Evolutionary conservation across 768 basidiomycete genomes (phyloP).

Genomic region (Rhodosporidiobolus odoratus): DNA sequence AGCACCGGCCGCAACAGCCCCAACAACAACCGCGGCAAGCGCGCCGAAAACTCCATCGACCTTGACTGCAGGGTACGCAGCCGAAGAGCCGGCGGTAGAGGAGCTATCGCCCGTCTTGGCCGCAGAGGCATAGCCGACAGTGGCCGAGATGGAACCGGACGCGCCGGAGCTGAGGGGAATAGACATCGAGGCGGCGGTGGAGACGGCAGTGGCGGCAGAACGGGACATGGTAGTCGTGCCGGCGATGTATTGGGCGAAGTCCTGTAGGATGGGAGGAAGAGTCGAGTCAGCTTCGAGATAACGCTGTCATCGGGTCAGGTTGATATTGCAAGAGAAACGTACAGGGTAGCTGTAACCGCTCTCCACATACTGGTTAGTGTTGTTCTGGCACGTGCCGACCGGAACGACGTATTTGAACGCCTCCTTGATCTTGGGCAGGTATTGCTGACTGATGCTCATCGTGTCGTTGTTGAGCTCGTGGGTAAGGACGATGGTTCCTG

Average conservation of each 20-base stretch:
- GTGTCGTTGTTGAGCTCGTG: slow-evolving; percentile 47
- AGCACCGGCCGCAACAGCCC: not conserved
- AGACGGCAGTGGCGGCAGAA: slow-evolving; percentile 22
- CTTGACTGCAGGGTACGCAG: not conserved
- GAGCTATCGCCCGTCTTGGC: not conserved
- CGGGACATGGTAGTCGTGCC: slow-evolving; percentile 29
- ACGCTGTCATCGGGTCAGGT: not conserved
- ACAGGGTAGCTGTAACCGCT: slow-evolving; percentile 28
- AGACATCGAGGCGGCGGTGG: slow-evolving; percentile 10
- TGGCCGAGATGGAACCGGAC: slow-evolving; percentile 17
- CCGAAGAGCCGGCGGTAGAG: not conserved
- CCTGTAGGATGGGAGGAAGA: not conserved
- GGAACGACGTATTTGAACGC: slow-evolving; percentile 44
- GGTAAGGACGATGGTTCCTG: slow-evolving; percentile 46
- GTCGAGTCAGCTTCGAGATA: not conserved
- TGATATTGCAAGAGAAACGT: not conserved
- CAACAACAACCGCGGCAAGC: not conserved
- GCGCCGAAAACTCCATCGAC: not conserved
- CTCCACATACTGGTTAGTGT: slow-evolving; percentile 46
- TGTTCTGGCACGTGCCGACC: slow-evolving; percentile 43
- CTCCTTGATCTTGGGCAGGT: slow-evolving; percentile 41
- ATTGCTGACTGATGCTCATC: slow-evolving; percentile 42
- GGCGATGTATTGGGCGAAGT: slow-evolving; percentile 25
- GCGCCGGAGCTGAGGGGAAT: slow-evolving; percentile 28
- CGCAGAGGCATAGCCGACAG: slow-evolving; percentile 7